phyloP scores from a whole-genome alignment of 805 yeast species.

The Wickerhamomyces alni region DNA sequence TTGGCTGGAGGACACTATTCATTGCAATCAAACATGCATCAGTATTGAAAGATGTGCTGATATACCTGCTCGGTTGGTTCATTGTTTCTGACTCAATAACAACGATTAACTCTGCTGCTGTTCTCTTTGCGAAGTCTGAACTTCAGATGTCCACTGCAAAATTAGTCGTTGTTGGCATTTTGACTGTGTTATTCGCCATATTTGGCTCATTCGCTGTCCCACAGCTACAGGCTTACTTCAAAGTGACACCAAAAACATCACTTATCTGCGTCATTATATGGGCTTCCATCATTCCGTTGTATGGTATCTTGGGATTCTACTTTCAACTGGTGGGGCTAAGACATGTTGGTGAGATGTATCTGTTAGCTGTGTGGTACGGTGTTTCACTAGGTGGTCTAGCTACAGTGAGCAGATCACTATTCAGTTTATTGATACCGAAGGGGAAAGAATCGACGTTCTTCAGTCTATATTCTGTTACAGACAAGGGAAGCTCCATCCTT shows the following conservation, averaged over 20 bases:
- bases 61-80: slow-evolving; percentile 70
- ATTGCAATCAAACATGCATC: slow-evolving; percentile 55
- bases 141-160: slow-evolving; percentile 62
- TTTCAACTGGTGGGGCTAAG: slow-evolving; percentile 50
- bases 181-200: slow-evolving; percentile 64
- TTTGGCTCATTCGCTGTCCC: slow-evolving; percentile 59
- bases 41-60: slow-evolving; percentile 56
- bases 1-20: slow-evolving; percentile 59
- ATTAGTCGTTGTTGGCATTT: slow-evolving; percentile 56
- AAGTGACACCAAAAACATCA: slow-evolving; percentile 39
- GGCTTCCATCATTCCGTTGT: slow-evolving; percentile 63
- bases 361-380: slow-evolving; percentile 72
- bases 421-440: slow-evolving; percentile 61
- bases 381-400: slow-evolving; percentile 67
- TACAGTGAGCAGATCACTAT: slow-evolving; percentile 63
- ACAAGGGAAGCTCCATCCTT: slow-evolving; percentile 69
- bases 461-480: slow-evolving; percentile 71
- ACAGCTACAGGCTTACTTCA: slow-evolving; percentile 29
- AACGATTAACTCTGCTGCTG: slow-evolving; percentile 75
- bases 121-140: slow-evolving; percentile 67
- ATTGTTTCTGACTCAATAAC: slow-evolving; percentile 69
- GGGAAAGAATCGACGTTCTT: slow-evolving; percentile 75
- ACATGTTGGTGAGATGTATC: slow-evolving; percentile 61
- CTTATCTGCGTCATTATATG: slow-evolving; percentile 50
- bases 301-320: slow-evolving; percentile 64